These are phyloP conservation scores for Cymbopogon flexuosus DNA, from an alignment of 202 grass and related monocot genomes.

Conservation along the genomic window DNA sequence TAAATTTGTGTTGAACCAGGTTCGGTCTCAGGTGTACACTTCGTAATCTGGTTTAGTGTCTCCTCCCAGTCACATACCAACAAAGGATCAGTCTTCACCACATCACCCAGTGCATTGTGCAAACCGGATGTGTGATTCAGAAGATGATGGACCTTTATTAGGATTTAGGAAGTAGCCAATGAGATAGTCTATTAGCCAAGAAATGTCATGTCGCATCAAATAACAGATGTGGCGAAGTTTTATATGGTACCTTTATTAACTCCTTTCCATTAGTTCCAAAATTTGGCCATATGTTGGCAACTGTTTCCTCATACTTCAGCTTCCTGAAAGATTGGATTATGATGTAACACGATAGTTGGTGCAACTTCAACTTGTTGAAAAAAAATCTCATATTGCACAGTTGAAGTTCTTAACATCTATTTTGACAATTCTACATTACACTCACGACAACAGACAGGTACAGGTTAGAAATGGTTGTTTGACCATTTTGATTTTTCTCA, in stretches of 20 bases:
- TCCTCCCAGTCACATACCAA: slow-evolving; percentile 88
- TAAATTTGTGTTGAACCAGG: slow-evolving; percentile 80
- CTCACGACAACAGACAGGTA: background rate
- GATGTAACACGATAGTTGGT: slow-evolving; percentile 18
- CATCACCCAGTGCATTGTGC: slow-evolving; percentile 78
- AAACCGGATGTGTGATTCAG: slow-evolving; percentile 93
- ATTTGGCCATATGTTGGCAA: slow-evolving; percentile 89
- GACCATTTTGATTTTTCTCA: background rate
- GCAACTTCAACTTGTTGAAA: background rate
- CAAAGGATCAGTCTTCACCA: slow-evolving; percentile 58
- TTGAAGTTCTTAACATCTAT: background rate
- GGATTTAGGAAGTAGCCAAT: slow-evolving; percentile 25
- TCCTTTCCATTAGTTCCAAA: slow-evolving; percentile 70
- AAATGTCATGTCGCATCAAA: background rate
- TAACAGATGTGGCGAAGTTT: background rate
- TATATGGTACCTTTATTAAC: slow-evolving; percentile 61
- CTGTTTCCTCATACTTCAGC: slow-evolving; percentile 73
- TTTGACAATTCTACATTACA: slow-evolving; percentile 7
- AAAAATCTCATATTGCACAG: slow-evolving; percentile 8
- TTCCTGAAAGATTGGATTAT: slow-evolving; percentile 55
- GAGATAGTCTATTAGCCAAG: slow-evolving; percentile 15
- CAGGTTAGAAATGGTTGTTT: background rate
- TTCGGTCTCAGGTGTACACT: slow-evolving; percentile 63
- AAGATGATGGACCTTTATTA: slow-evolving; percentile 76
- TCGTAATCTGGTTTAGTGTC: slow-evolving; percentile 48